A percentile compares a stretch with the other conserved stretches of the same genome.
These are phyloP conservation scores for Talaromyces pinophilus DNA, from an alignment of 2,329 filamentous ascomycete species.

Conservation along the genomic window DNA sequence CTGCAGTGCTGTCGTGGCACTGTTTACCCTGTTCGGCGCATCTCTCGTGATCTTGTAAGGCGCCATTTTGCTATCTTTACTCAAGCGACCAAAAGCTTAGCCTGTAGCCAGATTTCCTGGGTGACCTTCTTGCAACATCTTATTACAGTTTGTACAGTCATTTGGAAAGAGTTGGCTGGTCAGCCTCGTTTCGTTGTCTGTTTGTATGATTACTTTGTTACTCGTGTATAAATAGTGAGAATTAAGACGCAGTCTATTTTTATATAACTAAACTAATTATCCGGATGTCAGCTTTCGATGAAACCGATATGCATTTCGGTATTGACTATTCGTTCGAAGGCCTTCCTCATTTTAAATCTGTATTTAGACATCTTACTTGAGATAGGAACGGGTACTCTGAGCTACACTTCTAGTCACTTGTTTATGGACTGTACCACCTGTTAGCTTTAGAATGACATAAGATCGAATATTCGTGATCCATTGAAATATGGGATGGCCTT, in stretches of 20 bases:
- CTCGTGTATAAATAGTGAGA: conserved; percentile 3
- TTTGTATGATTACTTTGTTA: conserved; percentile 6
- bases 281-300: not conserved
- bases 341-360: not conserved
- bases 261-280: not conserved
- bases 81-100: not conserved
- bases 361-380: not conserved
- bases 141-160: conserved; percentile 13
- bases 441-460: too few species aligned
- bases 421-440: too few species aligned
- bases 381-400: not conserved
- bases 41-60: conserved; percentile 38
- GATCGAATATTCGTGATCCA: too few species aligned
- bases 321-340: not conserved
- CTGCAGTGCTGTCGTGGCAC: conserved; percentile 53
- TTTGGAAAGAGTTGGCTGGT: conserved; percentile 12
- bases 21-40: conserved; percentile 58
- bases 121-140: not conserved
- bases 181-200: conserved; percentile 12
- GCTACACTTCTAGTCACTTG: too few species aligned
- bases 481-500: too few species aligned
- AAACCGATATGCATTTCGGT: not conserved
- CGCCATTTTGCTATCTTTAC: not conserved
- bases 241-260: not conserved
- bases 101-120: not conserved